Base-by-base conservation (phyloP, 495 filamentous ascomycete genomes). In the Glarea lozoyensis region DNA sequence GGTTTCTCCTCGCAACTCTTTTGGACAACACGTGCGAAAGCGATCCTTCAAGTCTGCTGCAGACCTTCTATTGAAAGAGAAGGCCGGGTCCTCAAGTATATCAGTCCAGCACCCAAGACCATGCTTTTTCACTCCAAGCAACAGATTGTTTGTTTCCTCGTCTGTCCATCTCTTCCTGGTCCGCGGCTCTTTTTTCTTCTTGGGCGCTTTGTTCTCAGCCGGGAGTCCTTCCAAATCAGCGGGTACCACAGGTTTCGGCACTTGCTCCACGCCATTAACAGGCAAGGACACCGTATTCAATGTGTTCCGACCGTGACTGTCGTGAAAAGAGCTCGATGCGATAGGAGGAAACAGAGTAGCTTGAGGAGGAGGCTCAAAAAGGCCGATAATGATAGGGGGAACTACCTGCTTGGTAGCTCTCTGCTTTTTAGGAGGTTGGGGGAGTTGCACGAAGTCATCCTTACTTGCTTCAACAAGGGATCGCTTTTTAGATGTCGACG, bases 81-180 rank as follows among this genome's bases (percentile, higher is more conserved):
- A 82, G 19, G 80, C 78, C 1, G 78, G 64, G 45, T 88, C 79
- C 10, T 82, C 71, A n/a, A 92, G 59, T 12, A 95, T 93, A 32
- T 76, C 76, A 27, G 82, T 92, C 88, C 88, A 95, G 55, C 79
- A 86, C 15, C 88, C 88, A 40, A 93, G 81, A 0, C 88, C 88
- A 58, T 88, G 85, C 45, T 79, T 82, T 30, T 77, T 70, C 13
- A 93, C 87, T 1, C 87, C 88, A 41, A 78, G 68, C 20, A 93
- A 60, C 10, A 95, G 63, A 40, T 82, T 72, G 18, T 79, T 76
- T 1, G 86, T 93, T 57, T 95, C 88, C 52, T 88, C 78, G 38
- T 92, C 81, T 0, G 80, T 81, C 88, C 88, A 95, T 50, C 77
- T 83, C 42, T 71, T 73, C 47, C 73, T 41, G 2, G 41, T 20